Evolutionary conservation across 306 rosid species (phyloP).

Genomic region (Prunus padus): DNA sequence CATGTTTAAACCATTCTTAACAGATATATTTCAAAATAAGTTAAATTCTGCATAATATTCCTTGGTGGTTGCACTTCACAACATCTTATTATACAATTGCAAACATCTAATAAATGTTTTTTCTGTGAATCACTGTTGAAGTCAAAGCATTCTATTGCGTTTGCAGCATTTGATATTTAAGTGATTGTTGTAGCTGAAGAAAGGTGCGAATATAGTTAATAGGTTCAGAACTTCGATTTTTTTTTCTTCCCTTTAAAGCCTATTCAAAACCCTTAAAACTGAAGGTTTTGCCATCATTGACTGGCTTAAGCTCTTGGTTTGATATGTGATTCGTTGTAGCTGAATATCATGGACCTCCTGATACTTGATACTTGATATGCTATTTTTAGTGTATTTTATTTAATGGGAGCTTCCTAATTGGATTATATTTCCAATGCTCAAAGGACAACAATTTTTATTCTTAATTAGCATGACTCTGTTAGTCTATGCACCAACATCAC

Average conservation of each 20-base stretch:
- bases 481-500: no score
- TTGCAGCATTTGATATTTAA: not conserved
- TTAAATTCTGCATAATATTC: not conserved
- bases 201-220: not conserved
- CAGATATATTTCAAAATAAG: not conserved
- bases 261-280: no score
- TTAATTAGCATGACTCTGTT: not conserved
- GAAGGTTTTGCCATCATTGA: not conserved
- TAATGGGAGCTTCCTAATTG: not conserved
- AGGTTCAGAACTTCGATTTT: not conserved
- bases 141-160: not conserved
- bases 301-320: not conserved
- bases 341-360: no score
- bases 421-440: not conserved
- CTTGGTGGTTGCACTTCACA: constrained; percentile 2
- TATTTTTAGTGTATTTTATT: no score
- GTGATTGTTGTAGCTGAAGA: not conserved
- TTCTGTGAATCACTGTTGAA: not conserved
- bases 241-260: not conserved
- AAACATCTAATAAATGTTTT: not conserved
- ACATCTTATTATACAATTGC: not conserved
- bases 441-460: not conserved
- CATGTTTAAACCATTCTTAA: not conserved
- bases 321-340: not conserved
- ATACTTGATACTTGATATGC: no score